A percentile compares a stretch with the other conserved stretches of the same genome.
Conservation (phyloP, 371 early-diverging fungal genomes). For the Mortierella sp. region DNA sequence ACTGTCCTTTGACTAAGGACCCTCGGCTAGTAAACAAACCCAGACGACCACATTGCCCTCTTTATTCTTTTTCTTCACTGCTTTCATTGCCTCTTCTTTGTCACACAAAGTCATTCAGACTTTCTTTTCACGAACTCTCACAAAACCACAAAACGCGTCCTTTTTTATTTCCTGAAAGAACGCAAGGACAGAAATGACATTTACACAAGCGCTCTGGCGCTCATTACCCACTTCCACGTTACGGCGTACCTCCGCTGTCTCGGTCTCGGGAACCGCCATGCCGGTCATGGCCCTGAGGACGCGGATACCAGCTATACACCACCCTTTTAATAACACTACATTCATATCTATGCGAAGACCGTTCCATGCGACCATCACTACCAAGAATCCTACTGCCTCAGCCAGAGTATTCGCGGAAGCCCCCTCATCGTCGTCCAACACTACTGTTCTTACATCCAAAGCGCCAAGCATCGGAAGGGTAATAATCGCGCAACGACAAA, state of each 20-base stretch:
- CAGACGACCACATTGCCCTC: neutral
- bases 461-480: neutral
- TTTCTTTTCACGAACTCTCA: neutral
- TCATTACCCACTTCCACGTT: neutral
- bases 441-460: neutral
- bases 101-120: neutral
- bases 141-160: neutral
- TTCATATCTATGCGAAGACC: neutral
- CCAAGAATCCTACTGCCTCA: neutral
- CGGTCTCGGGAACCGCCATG: conserved; percentile 10
- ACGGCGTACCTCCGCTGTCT: neutral
- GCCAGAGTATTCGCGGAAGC: neutral
- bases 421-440: neutral
- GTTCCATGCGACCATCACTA: neutral
- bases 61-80: neutral
- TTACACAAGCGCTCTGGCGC: neutral
- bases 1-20: neutral
- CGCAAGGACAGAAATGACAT: neutral
- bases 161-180: neutral
- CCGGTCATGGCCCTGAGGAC: conserved; percentile 9
- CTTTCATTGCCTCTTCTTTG: neutral
- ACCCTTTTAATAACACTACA: neutral
- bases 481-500: neutral
- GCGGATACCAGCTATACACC: neutral
- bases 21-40: neutral